These are phyloP conservation scores for Cryptococcus wingfieldii DNA, from an alignment of 1,284 basidiomycete genomes.

Conservation along the genomic window DNA sequence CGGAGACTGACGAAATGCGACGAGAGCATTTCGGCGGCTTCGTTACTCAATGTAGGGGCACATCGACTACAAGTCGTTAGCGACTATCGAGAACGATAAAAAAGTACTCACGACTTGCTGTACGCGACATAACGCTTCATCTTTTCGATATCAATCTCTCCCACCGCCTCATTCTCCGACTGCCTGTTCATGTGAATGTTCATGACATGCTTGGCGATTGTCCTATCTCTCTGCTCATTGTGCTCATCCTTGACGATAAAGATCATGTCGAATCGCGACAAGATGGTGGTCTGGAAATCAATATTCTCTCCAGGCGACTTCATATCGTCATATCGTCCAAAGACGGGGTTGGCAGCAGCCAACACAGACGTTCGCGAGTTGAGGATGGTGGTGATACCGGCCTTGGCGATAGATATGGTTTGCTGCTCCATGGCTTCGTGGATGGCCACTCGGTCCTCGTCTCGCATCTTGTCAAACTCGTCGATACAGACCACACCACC, in stretches of 20 bases:
- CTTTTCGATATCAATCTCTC: slow-evolving; percentile 95
- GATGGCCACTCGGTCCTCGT: slow-evolving; percentile 97
- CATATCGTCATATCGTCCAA: slow-evolving; percentile 97
- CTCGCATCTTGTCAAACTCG: slow-evolving; percentile 99
- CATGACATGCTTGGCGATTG: slow-evolving; percentile 97
- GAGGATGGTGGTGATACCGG: slow-evolving; percentile 96
- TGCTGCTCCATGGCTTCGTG: slow-evolving; percentile 99
- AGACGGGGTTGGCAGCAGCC: slow-evolving; percentile 97
- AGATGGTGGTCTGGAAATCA: slow-evolving; percentile 75
- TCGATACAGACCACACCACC: slow-evolving; percentile 99
- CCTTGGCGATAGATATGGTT: slow-evolving; percentile 99
- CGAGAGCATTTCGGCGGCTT: slow-evolving; percentile 93
- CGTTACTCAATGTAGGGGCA: slow-evolving; percentile 84
- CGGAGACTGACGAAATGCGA: slow-evolving; percentile 94
- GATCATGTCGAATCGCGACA: slow-evolving; percentile 99
- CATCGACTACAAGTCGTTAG: slow-evolving; percentile 66
- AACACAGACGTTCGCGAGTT: slow-evolving; percentile 95
- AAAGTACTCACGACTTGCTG: slow-evolving; percentile 74
- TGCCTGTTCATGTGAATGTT: slow-evolving; percentile 96
- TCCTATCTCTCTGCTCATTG: slow-evolving; percentile 89
- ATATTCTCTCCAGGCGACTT: slow-evolving; percentile 77
- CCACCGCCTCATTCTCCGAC: slow-evolving; percentile 63
- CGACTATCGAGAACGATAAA: neutral
- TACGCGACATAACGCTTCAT: slow-evolving; percentile 98
- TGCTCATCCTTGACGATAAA: slow-evolving; percentile 99